These are phyloP conservation scores for Smittium mucronatum DNA, from an alignment of 371 early-diverging fungal species.

Conservation along the genomic window DNA sequence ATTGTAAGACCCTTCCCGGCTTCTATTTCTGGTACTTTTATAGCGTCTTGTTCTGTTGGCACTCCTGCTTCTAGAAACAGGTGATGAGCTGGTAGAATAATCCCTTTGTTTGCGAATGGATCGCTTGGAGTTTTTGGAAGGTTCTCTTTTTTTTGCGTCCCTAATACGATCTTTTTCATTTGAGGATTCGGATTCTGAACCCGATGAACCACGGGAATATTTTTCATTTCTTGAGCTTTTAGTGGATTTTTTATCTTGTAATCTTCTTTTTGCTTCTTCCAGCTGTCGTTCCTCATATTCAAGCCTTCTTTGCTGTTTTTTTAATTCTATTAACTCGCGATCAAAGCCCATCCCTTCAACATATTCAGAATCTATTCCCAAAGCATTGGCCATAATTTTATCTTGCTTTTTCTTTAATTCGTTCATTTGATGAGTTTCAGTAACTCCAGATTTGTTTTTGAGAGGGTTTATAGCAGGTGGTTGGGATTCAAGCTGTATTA, in stretches of 20 bases:
- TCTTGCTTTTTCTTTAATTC: slow-evolving; percentile 60
- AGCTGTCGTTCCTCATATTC: slow-evolving; percentile 34
- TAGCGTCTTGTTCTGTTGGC: background rate
- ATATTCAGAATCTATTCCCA: slow-evolving; percentile 49
- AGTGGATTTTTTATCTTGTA: background rate
- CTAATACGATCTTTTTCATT: background rate
- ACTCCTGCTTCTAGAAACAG: background rate
- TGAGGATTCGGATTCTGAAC: background rate
- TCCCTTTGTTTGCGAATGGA: background rate
- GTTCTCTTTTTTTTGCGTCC: background rate
- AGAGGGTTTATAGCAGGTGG: slow-evolving; percentile 34
- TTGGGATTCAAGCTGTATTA: slow-evolving; percentile 33
- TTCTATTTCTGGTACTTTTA: background rate
- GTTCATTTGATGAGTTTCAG: slow-evolving; percentile 56
- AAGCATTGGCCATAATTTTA: slow-evolving; percentile 46
- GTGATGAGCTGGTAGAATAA: too few species aligned
- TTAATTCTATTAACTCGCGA: slow-evolving; percentile 50
- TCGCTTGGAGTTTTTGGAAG: background rate
- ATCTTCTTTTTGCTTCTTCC: slow-evolving; percentile 24
- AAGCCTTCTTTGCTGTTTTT: slow-evolving; percentile 37
- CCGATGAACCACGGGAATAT: background rate
- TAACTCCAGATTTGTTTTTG: slow-evolving; percentile 19
- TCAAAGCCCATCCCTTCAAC: slow-evolving; percentile 77
- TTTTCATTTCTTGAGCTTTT: background rate
- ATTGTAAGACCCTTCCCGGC: background rate